A percentile compares a stretch with the other conserved stretches of the same genome.
phyloP scores from a whole-genome alignment of 176 grass and related monocot species.

The Musa schizocarpa region DNA sequence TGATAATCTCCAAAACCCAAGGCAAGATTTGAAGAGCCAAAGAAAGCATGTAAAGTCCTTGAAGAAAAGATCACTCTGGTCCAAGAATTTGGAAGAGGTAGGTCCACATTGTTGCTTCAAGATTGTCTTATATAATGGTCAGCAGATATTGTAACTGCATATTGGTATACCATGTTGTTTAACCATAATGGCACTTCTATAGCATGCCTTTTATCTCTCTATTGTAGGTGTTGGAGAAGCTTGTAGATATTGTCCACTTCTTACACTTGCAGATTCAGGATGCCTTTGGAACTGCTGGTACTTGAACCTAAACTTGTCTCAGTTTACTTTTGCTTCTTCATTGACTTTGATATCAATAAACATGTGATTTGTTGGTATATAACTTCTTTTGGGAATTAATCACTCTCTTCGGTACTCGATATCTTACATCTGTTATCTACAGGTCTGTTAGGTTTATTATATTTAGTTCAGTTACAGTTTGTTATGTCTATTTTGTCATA shows the following conservation, averaged over 20 bases:
- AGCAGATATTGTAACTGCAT: background rate
- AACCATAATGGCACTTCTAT: background rate
- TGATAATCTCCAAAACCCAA: constrained; percentile 69
- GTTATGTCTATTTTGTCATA: too few relatives aligned
- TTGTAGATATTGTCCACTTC: constrained; percentile 86
- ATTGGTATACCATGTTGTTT: background rate
- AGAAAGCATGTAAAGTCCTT: constrained; percentile 81
- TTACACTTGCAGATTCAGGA: constrained; percentile 79
- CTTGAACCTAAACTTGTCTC: background rate
- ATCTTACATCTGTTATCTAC: constrained; percentile 14
- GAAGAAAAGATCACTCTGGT: constrained; percentile 87
- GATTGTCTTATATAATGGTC: constrained; percentile 5
- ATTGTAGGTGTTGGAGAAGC: constrained; percentile 80
- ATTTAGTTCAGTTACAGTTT: constrained; percentile 8
- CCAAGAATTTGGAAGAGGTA: constrained; percentile 96
- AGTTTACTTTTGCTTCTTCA: too few relatives aligned
- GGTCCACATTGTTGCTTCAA: constrained; percentile 32
- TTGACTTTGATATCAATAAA: too few relatives aligned
- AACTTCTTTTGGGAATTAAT: too few relatives aligned
- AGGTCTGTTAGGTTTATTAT: too few relatives aligned
- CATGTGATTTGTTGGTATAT: too few relatives aligned
- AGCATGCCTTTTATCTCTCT: background rate
- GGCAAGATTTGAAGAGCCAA: constrained; percentile 89
- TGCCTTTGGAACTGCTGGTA: constrained; percentile 70
- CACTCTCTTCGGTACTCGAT: too few relatives aligned